Conservation (phyloP, 495 filamentous ascomycete species). For the Penicillium dipodomyicola region DNA sequence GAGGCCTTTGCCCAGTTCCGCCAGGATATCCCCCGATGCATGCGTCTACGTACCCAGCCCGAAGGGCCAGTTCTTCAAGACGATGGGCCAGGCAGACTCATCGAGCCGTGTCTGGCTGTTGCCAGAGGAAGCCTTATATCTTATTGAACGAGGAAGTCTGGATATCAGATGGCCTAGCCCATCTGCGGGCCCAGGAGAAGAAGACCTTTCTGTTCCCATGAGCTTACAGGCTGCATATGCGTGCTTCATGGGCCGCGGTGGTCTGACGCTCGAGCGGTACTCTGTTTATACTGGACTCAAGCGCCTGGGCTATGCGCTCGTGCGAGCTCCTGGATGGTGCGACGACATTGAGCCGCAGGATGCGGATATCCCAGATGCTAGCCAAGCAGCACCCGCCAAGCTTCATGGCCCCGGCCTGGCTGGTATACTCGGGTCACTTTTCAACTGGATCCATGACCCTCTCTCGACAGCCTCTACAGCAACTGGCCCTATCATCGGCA, state of each 20-base stretch:
- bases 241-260: conserved; percentile 65
- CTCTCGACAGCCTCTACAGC: conserved; percentile 29
- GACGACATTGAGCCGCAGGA: conserved; percentile 24
- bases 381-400: conserved; percentile 8
- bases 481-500: conserved; percentile 67
- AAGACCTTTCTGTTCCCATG: conserved; percentile 71
- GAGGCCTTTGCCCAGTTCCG: conserved; percentile 22
- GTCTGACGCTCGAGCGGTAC: conserved; percentile 73
- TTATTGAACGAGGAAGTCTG: conserved; percentile 81
- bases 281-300: conserved; percentile 82
- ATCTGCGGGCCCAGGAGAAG: conserved; percentile 12
- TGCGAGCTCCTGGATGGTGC: conserved; percentile 61
- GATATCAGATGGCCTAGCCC: conserved; percentile 75
- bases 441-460: conserved; percentile 35
- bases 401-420: conserved; percentile 32
- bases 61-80: conserved; percentile 54
- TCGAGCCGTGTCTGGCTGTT: conserved; percentile 69
- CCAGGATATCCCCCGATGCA: conserved; percentile 33
- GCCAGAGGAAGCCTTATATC: conserved; percentile 88
- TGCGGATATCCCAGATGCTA: not conserved
- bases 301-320: conserved; percentile 76
- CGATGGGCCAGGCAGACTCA: conserved; percentile 56
- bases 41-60: conserved; percentile 46
- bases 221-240: conserved; percentile 89
- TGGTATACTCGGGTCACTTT: conserved; percentile 35